A percentile compares a stretch with the other conserved stretches of the same genome.
Conservation (phyloP, 176 grass and related monocot genomes). For the Musa troglodytarum region DNA sequence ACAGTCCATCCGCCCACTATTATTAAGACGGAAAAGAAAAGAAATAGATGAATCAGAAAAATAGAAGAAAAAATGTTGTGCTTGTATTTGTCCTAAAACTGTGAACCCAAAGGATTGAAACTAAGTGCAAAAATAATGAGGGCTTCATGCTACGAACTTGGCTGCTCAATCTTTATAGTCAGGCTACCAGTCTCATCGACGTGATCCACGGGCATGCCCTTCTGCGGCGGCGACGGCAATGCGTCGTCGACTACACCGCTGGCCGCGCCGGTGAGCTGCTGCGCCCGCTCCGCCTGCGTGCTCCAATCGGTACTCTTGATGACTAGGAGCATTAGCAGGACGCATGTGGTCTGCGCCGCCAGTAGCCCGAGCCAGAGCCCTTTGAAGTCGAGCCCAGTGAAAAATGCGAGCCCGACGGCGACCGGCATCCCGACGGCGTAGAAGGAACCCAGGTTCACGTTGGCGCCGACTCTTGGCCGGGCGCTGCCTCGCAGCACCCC, state of each 20-base stretch:
- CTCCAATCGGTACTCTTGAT: background rate
- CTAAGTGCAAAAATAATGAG: background rate
- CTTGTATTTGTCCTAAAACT: background rate
- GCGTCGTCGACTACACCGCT: background rate
- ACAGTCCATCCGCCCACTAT: too few relatives aligned
- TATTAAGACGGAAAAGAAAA: too few relatives aligned
- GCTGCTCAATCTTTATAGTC: background rate
- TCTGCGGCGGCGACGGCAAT: background rate
- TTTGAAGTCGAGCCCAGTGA: slow-evolving; percentile 4
- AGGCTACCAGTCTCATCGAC: background rate
- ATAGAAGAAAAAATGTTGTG: too few relatives aligned
- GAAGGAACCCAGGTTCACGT: slow-evolving; percentile 12
- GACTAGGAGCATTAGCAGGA: slow-evolving; percentile 5
- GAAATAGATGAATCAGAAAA: too few relatives aligned
- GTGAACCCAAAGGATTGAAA: background rate
- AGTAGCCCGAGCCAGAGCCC: slow-evolving; percentile 15
- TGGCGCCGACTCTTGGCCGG: slow-evolving; percentile 4
- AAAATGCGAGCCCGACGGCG: slow-evolving; percentile 6
- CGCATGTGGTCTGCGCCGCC: slow-evolving; percentile 3
- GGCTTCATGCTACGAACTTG: background rate
- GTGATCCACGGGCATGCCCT: background rate
- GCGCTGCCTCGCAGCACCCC: slow-evolving; percentile 14
- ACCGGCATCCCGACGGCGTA: slow-evolving; percentile 10
- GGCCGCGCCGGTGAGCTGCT: slow-evolving; percentile 15
- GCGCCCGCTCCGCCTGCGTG: slow-evolving; percentile 10